Conservation (phyloP, 1,284 basidiomycete genomes). For the Naganishia sp. region DNA sequence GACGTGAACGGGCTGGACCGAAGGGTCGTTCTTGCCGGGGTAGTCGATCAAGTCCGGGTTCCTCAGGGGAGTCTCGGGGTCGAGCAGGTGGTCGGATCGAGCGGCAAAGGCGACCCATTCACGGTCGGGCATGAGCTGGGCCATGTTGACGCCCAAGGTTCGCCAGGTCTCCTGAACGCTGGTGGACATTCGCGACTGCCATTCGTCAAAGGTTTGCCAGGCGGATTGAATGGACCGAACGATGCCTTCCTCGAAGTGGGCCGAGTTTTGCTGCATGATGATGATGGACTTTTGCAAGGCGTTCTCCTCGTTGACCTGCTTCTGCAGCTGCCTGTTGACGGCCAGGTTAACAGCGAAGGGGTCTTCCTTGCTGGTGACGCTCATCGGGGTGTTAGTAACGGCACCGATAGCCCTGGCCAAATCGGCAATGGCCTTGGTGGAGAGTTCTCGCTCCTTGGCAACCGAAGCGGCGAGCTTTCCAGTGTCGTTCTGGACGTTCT, state of each 20-base stretch:
- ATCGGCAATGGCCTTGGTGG: slow-evolving; percentile 82
- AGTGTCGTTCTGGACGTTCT: slow-evolving; percentile 98
- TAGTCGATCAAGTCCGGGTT: slow-evolving; percentile 78
- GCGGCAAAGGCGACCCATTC: slow-evolving; percentile 98
- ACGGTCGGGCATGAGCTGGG: slow-evolving; percentile 80
- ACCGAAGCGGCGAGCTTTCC: slow-evolving; percentile 92
- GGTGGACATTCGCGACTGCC: slow-evolving; percentile 82
- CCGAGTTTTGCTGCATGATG: slow-evolving; percentile 97
- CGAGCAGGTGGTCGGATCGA: slow-evolving; percentile 90
- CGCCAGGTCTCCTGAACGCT: slow-evolving; percentile 81
- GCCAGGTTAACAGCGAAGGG: slow-evolving; percentile 78
- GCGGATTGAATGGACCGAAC: slow-evolving; percentile 93
- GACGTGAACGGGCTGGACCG: slow-evolving; percentile 82
- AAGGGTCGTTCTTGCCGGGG: slow-evolving; percentile 90
- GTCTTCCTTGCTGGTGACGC: slow-evolving; percentile 77
- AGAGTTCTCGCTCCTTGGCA: slow-evolving; percentile 89
- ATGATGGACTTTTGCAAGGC: slow-evolving; percentile 97
- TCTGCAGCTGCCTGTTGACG: slow-evolving; percentile 84
- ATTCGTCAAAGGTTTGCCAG: slow-evolving; percentile 97
- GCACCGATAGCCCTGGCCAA: slow-evolving; percentile 82
- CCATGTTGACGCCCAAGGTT: slow-evolving; percentile 74
- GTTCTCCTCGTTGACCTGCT: slow-evolving; percentile 92
- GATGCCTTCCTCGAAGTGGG: slow-evolving; percentile 95
- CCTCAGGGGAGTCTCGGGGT: slow-evolving; percentile 90
- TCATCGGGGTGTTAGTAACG: slow-evolving; percentile 94